phyloP scores from a whole-genome alignment of 352 stramenopile genomes.

The Pythium rishiriense region DNA sequence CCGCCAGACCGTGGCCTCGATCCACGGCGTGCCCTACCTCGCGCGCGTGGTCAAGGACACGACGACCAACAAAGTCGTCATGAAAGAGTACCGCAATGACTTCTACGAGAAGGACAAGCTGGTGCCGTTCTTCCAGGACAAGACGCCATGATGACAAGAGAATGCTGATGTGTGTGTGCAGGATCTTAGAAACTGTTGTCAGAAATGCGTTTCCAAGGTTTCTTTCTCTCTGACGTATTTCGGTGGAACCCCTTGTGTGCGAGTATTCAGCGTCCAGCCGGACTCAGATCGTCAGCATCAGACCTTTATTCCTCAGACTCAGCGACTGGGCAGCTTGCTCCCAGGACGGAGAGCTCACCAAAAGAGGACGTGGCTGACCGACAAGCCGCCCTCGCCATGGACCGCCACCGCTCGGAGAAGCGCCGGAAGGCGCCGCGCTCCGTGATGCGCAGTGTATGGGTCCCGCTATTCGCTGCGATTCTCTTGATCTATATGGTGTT shows the following conservation, averaged over 20 bases:
- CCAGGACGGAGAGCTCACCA: too few species aligned
- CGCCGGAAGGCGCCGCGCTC: conserved; percentile 11
- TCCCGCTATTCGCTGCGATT: conserved; percentile 27
- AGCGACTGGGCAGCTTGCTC: too few species aligned
- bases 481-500: conserved; percentile 43
- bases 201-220: conserved; percentile 13
- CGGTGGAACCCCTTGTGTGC: too few species aligned
- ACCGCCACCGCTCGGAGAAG: conserved; percentile 19
- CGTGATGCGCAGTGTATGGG: conserved; percentile 26
- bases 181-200: conserved; percentile 3
- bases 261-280: too few species aligned
- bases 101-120: conserved; percentile 44
- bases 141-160: neutral
- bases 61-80: conserved; percentile 36
- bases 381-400: conserved; percentile 7
- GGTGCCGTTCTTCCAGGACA: conserved; percentile 41
- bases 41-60: conserved; percentile 49
- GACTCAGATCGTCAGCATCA: too few species aligned
- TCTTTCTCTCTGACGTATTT: conserved; percentile 3
- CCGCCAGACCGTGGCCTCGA: conserved; percentile 47
- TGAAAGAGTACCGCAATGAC: conserved; percentile 49
- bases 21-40: conserved; percentile 71
- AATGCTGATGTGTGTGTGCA: neutral
- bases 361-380: neutral
- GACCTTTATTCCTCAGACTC: too few species aligned